Conservation (phyloP, 1,284 basidiomycete genomes). For the Amylostereum areolatum region DNA sequence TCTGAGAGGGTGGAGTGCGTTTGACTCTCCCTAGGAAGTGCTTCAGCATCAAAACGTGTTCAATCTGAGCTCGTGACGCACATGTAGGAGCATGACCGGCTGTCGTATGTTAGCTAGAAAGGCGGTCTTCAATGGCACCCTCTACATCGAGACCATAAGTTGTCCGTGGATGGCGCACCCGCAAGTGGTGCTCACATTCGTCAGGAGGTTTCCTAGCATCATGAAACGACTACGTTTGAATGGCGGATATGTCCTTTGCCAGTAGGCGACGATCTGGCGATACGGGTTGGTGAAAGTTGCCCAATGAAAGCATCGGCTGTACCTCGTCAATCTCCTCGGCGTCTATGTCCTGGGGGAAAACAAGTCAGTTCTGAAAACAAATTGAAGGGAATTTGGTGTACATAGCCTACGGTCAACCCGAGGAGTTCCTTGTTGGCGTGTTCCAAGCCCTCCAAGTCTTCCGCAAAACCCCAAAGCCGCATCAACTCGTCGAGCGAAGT, state of each 20-base stretch:
- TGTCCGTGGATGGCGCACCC: not conserved
- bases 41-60: not conserved
- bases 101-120: slow-evolving; percentile 47
- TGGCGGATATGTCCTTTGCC: slow-evolving; percentile 53
- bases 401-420: slow-evolving; percentile 48
- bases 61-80: slow-evolving; percentile 20
- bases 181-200: slow-evolving; percentile 43
- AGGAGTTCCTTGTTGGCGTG: slow-evolving; percentile 56
- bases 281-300: not conserved
- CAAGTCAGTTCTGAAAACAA: not conserved
- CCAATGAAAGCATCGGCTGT: slow-evolving; percentile 15
- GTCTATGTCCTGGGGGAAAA: slow-evolving; percentile 34
- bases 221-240: slow-evolving; percentile 42
- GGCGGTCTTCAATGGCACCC: slow-evolving; percentile 42
- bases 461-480: slow-evolving; percentile 56
- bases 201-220: slow-evolving; percentile 45
- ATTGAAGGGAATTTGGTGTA: slow-evolving; percentile 13
- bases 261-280: slow-evolving; percentile 54
- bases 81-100: slow-evolving; percentile 70
- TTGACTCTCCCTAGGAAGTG: slow-evolving; percentile 49
- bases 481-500: slow-evolving; percentile 58
- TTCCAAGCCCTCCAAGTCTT: slow-evolving; percentile 63
- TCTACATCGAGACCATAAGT: slow-evolving; percentile 27
- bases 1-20: slow-evolving; percentile 45
- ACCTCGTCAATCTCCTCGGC: slow-evolving; percentile 57